Conservation (phyloP, 2,329 filamentous ascomycete genomes). For the Neofusicoccum cordaticola region DNA sequence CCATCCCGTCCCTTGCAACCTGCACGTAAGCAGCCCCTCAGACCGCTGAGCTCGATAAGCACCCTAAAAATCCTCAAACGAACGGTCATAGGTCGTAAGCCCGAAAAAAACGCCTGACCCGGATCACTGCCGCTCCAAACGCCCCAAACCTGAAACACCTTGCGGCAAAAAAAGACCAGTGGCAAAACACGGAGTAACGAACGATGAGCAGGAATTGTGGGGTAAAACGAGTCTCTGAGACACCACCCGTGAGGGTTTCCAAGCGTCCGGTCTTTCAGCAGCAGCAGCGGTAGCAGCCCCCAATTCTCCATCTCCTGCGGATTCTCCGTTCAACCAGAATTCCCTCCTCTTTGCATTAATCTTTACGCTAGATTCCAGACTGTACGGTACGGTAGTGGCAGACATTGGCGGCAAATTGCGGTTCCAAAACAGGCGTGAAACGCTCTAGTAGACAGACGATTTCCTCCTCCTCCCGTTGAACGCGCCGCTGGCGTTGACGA, state of each 20-base stretch:
- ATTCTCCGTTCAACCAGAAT: not conserved
- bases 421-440: not conserved
- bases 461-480: constrained; percentile 14
- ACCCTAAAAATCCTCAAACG: not conserved
- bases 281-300: not conserved
- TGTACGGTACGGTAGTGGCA: not conserved
- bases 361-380: not conserved
- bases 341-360: too few species aligned
- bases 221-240: not conserved
- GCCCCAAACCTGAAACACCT: constrained; percentile 10
- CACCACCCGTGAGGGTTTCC: not conserved
- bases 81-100: not conserved
- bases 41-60: not conserved
- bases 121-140: not conserved
- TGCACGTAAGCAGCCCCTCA: not conserved
- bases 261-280: not conserved
- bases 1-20: not conserved
- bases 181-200: not conserved
- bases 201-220: not conserved
- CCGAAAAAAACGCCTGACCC: not conserved
- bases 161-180: constrained; percentile 1
- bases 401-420: not conserved
- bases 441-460: constrained; percentile 5
- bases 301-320: too few species aligned
- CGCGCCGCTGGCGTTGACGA: not conserved